Conservation (phyloP, 495 filamentous ascomycete species). For the Trichoderma erinaceum region DNA sequence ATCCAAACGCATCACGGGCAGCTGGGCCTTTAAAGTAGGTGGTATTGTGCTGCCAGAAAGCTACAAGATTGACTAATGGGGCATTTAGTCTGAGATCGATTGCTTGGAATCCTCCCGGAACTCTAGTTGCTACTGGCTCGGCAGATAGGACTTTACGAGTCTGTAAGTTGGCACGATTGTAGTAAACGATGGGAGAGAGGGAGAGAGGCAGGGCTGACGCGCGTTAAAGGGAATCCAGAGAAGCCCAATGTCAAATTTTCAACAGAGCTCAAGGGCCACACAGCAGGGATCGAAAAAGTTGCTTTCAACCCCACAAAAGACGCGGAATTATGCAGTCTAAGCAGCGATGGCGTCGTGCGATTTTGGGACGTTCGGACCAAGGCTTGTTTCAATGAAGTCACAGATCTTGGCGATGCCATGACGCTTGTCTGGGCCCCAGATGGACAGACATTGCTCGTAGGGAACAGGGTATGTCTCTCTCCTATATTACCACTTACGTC, state of each 20-base stretch:
- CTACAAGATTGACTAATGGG: not conserved
- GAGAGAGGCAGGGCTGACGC: constrained; percentile 13
- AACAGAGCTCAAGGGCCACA: constrained; percentile 80
- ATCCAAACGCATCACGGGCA: constrained; percentile 50
- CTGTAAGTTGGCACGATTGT: constrained; percentile 28
- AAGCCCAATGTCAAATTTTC: constrained; percentile 71
- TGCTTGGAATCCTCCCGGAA: constrained; percentile 85
- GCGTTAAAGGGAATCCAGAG: constrained; percentile 68
- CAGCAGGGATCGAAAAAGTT: constrained; percentile 72
- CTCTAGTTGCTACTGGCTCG: constrained; percentile 79
- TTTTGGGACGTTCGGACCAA: constrained; percentile 92
- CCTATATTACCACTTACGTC: not conserved
- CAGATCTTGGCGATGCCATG: constrained; percentile 76
- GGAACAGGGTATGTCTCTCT: constrained; percentile 61
- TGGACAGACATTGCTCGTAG: constrained; percentile 73
- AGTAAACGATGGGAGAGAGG: not conserved
- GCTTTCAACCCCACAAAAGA: constrained; percentile 86
- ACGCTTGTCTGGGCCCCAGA: constrained; percentile 85
- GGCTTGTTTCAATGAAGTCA: constrained; percentile 67
- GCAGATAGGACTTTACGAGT: constrained; percentile 77
- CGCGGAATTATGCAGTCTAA: constrained; percentile 80
- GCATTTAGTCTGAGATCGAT: constrained; percentile 54
- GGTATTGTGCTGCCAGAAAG: constrained; percentile 10
- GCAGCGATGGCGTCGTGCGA: constrained; percentile 75
- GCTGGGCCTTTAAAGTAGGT: constrained; percentile 21